Percentiles rank a stretch among this genome's conserved stretches.
These are phyloP conservation scores for Trametes versicolor DNA, from an alignment of 1,284 basidiomycete species.

Conservation along the genomic window DNA sequence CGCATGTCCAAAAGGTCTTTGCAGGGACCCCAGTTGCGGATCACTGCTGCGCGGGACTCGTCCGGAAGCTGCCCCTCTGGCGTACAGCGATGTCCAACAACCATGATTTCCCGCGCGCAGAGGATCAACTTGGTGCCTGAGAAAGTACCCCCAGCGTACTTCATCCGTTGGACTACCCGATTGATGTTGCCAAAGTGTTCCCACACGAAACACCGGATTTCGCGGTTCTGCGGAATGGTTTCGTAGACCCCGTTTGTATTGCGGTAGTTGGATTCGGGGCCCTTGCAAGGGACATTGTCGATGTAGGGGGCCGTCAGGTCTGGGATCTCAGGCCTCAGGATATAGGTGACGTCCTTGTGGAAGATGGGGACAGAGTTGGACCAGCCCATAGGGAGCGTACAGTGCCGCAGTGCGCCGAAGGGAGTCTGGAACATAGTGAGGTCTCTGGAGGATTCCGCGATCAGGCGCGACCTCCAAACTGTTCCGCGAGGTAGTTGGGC, in stretches of 20 bases:
- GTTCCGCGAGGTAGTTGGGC: slow-evolving; percentile 43
- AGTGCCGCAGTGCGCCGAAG: slow-evolving; percentile 35
- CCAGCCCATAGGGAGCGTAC: slow-evolving; percentile 48
- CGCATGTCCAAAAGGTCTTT: slow-evolving; percentile 34
- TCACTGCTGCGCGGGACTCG: no score
- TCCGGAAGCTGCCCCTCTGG: no score
- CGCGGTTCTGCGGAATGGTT: slow-evolving; percentile 5
- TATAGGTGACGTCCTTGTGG: slow-evolving; percentile 42
- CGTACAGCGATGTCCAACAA: no score
- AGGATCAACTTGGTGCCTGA: no score
- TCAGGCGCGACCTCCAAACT: slow-evolving; percentile 28
- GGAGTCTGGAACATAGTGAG: slow-evolving; percentile 33
- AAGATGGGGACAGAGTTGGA: slow-evolving; percentile 49
- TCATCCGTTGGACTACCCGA: slow-evolving; percentile 42
- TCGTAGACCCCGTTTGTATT: slow-evolving; percentile 1
- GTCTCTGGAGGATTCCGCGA: slow-evolving; percentile 43
- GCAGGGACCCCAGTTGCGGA: slow-evolving; percentile 42
- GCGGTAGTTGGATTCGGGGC: slow-evolving; percentile 19
- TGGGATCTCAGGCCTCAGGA: slow-evolving; percentile 40
- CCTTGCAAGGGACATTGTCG: slow-evolving; percentile 7
- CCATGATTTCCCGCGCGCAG: no score
- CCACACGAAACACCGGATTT: slow-evolving; percentile 44
- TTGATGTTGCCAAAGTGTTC: slow-evolving; percentile 43
- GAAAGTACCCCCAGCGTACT: no score
- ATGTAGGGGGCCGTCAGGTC: slow-evolving; percentile 1